A percentile compares a stretch with the other conserved stretches of the same genome.
These are phyloP conservation scores for Leccinum subrobustum DNA, from an alignment of 1,284 basidiomycete genomes.

Conservation along the genomic window DNA sequence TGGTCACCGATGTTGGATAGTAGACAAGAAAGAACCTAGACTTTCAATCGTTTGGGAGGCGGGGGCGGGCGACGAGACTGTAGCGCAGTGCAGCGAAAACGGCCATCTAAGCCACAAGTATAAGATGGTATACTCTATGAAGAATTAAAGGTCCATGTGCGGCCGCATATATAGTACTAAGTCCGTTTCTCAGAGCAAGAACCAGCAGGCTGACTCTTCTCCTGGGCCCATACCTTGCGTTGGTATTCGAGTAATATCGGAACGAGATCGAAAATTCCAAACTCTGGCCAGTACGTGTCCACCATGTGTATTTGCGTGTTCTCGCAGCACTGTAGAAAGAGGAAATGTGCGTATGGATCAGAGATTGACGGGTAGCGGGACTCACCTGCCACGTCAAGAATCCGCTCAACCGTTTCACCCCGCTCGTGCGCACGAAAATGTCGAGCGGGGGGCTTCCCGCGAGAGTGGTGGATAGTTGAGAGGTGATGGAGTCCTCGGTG, in stretches of 20 bases:
- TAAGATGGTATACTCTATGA: background rate
- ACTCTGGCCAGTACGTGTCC: conserved; percentile 93
- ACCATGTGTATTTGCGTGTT: conserved; percentile 91
- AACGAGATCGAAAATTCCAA: conserved; percentile 84
- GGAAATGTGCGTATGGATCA: background rate
- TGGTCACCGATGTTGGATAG: too few relatives aligned
- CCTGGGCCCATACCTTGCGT: conserved; percentile 57
- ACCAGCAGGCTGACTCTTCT: background rate
- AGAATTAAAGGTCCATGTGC: background rate
- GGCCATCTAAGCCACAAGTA: background rate
- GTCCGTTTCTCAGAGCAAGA: background rate
- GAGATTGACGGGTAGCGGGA: conserved; percentile 26
- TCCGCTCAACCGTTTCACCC: conserved; percentile 88
- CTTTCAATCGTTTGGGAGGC: background rate
- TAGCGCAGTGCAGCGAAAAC: background rate
- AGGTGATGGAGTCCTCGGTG: conserved; percentile 64
- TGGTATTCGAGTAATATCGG: conserved; percentile 88
- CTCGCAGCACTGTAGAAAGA: conserved; percentile 63
- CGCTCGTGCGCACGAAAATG: conserved; percentile 89
- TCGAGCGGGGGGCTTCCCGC: conserved; percentile 82
- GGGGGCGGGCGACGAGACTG: background rate
- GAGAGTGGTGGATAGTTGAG: conserved; percentile 64
- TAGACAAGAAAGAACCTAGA: background rate
- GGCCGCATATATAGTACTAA: background rate
- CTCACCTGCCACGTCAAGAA: conserved; percentile 94